A percentile compares a stretch with the other conserved stretches of the same genome.
phyloP scores from a whole-genome alignment of 2,329 filamentous ascomycete species.

The Aspergillus eucalypticola region DNA sequence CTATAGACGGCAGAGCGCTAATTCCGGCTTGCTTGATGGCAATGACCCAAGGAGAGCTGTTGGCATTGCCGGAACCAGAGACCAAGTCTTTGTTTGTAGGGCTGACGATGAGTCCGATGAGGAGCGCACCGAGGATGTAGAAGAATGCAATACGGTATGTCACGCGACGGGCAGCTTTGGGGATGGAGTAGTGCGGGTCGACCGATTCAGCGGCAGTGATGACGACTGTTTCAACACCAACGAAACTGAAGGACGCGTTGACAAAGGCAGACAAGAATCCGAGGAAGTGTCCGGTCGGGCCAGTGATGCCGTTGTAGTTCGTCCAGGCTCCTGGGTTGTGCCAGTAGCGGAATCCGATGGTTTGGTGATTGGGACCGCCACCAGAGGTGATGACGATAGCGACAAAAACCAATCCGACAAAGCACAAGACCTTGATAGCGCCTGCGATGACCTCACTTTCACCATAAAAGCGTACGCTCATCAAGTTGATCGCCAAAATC shows the following conservation, averaged over 20 bases:
- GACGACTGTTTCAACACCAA: conserved; percentile 44
- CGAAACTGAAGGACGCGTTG: conserved; percentile 45
- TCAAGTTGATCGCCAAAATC: conserved; percentile 34
- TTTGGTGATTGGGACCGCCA: conserved; percentile 32
- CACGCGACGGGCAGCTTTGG: conserved; percentile 44
- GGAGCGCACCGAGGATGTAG: conserved; percentile 36
- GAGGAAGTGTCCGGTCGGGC: conserved; percentile 37
- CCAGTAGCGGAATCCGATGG: conserved; percentile 40
- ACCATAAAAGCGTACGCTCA: conserved; percentile 36
- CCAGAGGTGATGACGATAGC: conserved; percentile 38
- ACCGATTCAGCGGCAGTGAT: conserved; percentile 45
- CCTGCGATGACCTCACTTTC: conserved; percentile 35
- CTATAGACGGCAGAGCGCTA: conserved; percentile 33
- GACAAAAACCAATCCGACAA: conserved; percentile 31
- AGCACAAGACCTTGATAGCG: conserved; percentile 35
- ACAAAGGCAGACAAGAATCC: conserved; percentile 42
- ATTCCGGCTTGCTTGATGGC: conserved; percentile 38
- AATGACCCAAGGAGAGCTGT: conserved; percentile 39
- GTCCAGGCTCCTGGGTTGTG: conserved; percentile 36
- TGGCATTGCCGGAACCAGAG: conserved; percentile 31
- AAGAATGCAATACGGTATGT: conserved; percentile 43
- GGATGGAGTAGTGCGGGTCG: conserved; percentile 42
- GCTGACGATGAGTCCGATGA: conserved; percentile 34
- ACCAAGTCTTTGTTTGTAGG: conserved; percentile 23
- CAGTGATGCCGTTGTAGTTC: conserved; percentile 33